phyloP scores from a whole-genome alignment of 2,329 filamentous ascomycete genomes.

The Lachnellula occidentalis region DNA sequence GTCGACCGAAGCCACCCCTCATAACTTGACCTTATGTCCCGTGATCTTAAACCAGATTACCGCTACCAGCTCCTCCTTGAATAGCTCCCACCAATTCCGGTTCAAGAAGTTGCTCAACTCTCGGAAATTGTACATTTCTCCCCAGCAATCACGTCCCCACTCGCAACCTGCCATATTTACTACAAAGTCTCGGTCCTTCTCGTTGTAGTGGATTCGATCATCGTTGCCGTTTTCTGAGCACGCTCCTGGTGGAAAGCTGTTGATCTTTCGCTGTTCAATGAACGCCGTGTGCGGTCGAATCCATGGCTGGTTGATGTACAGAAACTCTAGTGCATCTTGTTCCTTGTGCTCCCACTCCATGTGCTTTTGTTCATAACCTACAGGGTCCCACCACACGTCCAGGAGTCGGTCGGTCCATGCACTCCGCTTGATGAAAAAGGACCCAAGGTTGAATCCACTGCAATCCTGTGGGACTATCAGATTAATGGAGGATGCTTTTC shows the following conservation, averaged over 20 bases:
- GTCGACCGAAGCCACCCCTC: conserved; percentile 2
- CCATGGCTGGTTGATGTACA: conserved; percentile 91
- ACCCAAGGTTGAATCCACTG: conserved; percentile 91
- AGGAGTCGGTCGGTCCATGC: conserved; percentile 86
- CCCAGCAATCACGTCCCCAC: conserved; percentile 96
- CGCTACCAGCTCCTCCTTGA: conserved; percentile 61
- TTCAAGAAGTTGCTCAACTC: conserved; percentile 89
- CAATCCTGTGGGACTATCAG: conserved; percentile 90
- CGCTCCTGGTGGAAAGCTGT: conserved; percentile 87
- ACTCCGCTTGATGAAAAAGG: conserved; percentile 84
- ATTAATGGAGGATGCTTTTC: conserved; percentile 72
- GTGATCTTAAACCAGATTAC: conserved; percentile 59
- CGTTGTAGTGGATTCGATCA: conserved; percentile 75
- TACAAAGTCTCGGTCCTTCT: conserved; percentile 81
- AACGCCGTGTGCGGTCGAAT: conserved; percentile 84
- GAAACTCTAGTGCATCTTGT: conserved; percentile 87
- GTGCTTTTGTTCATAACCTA: conserved; percentile 95
- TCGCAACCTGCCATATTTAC: conserved; percentile 99
- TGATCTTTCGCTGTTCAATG: conserved; percentile 84
- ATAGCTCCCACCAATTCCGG: conserved; percentile 71
- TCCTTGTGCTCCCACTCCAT: conserved; percentile 99
- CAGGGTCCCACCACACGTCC: conserved; percentile 98
- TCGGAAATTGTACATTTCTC: conserved; percentile 93
- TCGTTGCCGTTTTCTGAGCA: conserved; percentile 76
- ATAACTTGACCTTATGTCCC: conserved; percentile 39